Base-by-base conservation (phyloP, 352 stramenopile species). In the Hyaloperonospora arabidopsidis region DNA sequence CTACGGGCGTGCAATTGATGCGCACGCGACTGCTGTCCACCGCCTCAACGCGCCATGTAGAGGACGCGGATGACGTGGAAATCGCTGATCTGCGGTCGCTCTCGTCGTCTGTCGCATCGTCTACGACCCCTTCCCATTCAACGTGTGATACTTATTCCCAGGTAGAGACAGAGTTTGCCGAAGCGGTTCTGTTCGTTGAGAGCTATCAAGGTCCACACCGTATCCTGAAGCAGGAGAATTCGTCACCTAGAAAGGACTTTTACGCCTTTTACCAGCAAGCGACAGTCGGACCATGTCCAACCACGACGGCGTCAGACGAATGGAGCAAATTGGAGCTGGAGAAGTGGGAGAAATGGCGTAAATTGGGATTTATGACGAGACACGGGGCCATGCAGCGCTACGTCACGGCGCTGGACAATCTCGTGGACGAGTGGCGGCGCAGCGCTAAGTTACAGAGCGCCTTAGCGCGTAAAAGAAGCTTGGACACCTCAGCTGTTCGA, bases 301-400 rank as follows among this genome's bases (percentile, higher is more conserved):
- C 54, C 1, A 43, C 60, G 0, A 39, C 77, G 18, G 70, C 69
- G 19, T 67, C 69, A 7, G 22, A 50, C 1, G 66, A 70, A 18
- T 51, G 68, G 12, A 73, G 43, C 61, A 86, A 86, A 50, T 65
- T 84, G 8, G 76, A 90, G 49, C 54, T 68, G 17, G 65, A 69
- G 43, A 82, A 84, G 55, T 76, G 73, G 76, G 74, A 87, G 46
- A 93, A 90, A 41, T 93, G 82, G 82, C 61, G 70, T 18, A 72
- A 72, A 18, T 61, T 93, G 7, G 82, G 78, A n/a, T 46, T 48
- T 12, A 83, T 85, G 72, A 84, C 73, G 6, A 74, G 72, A 19
- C 77, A 89, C 38, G 75, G 87, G 50, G 82, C 82, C 54, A 93
- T 89, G 82, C 81, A 83, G 51, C 63, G 69, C 12, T 93, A 90